Percentiles rank a stretch among this genome's conserved stretches.
Conservation (phyloP, 1,139 yeast genomes). For the Citeromyces siamensis region DNA sequence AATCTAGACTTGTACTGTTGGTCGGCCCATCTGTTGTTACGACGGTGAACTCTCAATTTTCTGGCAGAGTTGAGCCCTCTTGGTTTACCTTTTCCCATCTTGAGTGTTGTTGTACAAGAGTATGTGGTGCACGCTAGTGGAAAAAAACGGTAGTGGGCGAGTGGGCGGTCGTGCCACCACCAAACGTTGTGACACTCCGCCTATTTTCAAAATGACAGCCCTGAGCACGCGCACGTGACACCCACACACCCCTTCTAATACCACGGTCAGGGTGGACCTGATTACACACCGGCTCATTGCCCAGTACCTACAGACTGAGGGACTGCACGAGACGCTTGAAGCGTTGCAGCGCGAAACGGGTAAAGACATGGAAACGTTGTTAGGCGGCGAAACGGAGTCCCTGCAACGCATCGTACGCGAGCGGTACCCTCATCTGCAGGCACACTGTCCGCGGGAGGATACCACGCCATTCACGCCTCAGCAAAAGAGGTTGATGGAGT, state of each 20-base stretch:
- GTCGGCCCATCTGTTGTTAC: conserved; percentile 99
- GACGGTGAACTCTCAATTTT: conserved; percentile 99
- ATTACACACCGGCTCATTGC: background rate
- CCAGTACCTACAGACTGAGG: background rate
- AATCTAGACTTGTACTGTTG: conserved; percentile 96
- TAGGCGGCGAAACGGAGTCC: background rate
- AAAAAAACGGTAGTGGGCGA: background rate
- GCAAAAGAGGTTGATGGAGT: conserved; percentile 11
- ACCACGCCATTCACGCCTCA: conserved; percentile 9
- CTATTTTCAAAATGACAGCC: no score
- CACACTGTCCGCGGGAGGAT: background rate
- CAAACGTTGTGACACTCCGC: background rate
- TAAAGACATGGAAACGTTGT: no score
- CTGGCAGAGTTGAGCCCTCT: conserved; percentile 99
- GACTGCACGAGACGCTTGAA: background rate
- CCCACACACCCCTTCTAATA: background rate
- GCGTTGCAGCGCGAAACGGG: no score
- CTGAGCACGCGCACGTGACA: background rate
- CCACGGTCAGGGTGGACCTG: background rate
- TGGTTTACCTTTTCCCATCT: conserved; percentile 88
- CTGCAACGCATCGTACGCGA: background rate
- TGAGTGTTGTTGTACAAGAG: conserved; percentile 3
- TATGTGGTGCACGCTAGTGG: background rate
- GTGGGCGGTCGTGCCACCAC: background rate
- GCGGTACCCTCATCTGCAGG: no score